These are phyloP conservation scores for Avena atlantica DNA, from an alignment of 176 grass and related monocot species.

Conservation along the genomic window DNA sequence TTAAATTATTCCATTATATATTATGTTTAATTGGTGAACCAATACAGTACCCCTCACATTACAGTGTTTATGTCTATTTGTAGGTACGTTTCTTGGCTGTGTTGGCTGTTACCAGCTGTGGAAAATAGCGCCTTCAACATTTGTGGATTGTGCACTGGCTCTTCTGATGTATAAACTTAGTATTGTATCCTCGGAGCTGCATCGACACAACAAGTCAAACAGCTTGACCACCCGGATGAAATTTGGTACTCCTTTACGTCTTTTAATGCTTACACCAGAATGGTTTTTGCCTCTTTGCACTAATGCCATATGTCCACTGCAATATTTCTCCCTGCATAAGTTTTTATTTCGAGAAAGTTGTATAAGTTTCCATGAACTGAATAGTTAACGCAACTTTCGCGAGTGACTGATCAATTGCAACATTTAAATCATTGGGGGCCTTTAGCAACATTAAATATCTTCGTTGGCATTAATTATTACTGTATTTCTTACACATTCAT, in stretches of 20 bases:
- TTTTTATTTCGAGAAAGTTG: neutral
- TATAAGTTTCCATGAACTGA: neutral
- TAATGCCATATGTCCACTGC: neutral
- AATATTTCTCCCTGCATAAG: neutral
- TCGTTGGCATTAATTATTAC: neutral
- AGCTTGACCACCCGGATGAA: neutral
- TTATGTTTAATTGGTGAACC: neutral
- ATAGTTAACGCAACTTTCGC: neutral
- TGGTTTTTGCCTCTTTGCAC: neutral
- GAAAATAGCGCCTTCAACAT: neutral
- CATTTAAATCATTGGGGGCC: neutral
- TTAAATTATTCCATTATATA: neutral
- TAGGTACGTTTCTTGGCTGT: conserved; percentile 15
- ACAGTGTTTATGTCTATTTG: neutral
- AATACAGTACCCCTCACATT: neutral
- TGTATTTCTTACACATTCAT: neutral
- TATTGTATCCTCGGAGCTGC: conserved; percentile 1
- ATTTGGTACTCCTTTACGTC: neutral
- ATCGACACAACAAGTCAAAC: neutral
- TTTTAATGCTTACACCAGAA: neutral
- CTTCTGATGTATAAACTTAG: conserved; percentile 2
- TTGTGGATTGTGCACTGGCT: neutral
- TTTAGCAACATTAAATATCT: neutral
- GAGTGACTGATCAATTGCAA: neutral
- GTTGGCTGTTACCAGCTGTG: conserved; percentile 21